Conservation (phyloP, 352 stramenopile genomes). For the Globisporangium takayamanum region DNA sequence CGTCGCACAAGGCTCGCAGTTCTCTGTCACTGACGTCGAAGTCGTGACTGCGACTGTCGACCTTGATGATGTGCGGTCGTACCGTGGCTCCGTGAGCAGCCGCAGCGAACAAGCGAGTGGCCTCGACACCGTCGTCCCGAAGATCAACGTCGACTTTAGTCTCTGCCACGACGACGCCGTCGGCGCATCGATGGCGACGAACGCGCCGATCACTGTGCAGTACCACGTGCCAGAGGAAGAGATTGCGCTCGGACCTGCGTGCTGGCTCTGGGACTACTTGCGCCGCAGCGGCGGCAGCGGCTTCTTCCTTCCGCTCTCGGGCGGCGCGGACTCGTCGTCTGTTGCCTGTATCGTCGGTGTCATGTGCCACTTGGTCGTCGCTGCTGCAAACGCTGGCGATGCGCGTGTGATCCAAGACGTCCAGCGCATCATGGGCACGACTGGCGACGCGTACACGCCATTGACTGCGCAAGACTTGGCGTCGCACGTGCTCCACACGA, state of each 20-base stretch:
- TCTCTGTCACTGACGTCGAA: slow-evolving; percentile 95
- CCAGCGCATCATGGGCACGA: slow-evolving; percentile 71
- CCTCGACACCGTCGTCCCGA: slow-evolving; percentile 56
- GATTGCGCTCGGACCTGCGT: slow-evolving; percentile 95
- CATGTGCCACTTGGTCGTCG: slow-evolving; percentile 95
- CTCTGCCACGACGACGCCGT: slow-evolving; percentile 53
- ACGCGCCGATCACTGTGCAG: slow-evolving; percentile 53
- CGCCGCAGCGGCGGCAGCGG: slow-evolving; percentile 75
- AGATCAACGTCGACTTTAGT: slow-evolving; percentile 71
- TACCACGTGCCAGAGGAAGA: slow-evolving; percentile 94
- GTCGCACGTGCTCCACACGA: slow-evolving; percentile 93
- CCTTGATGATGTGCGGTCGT: slow-evolving; percentile 96
- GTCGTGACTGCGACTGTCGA: slow-evolving; percentile 96
- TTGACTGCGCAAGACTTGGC: slow-evolving; percentile 87
- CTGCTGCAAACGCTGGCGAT: slow-evolving; percentile 77
- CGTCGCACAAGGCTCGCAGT: slow-evolving; percentile 95
- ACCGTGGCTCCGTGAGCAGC: slow-evolving; percentile 90
- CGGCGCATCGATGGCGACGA: slow-evolving; percentile 27
- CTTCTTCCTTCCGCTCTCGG: slow-evolving; percentile 97
- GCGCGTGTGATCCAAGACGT: slow-evolving; percentile 82
- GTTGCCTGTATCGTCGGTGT: slow-evolving; percentile 96
- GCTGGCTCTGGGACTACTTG: slow-evolving; percentile 99
- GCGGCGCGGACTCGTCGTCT: slow-evolving; percentile 95
- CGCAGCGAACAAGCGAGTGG: slow-evolving; percentile 92
- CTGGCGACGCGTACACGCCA: slow-evolving; percentile 40